Evolutionary conservation across 2,329 filamentous ascomycete species (phyloP), one percentile per base, ranked within the genome.

Genomic region (Laburnicola sp.): DNA sequence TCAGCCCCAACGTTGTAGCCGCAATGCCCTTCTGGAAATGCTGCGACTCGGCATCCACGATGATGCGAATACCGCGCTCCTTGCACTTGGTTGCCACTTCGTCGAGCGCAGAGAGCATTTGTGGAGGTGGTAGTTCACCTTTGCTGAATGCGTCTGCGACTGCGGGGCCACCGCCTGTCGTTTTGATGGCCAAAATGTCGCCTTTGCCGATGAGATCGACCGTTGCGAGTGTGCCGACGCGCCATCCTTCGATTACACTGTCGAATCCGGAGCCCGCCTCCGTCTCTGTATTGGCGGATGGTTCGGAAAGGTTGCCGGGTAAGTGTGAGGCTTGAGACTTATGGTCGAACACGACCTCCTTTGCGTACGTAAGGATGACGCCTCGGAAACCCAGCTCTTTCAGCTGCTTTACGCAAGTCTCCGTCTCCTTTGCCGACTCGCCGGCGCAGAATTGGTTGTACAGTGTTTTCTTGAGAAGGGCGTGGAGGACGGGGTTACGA

Each of bases 381-480:
- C 91, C 92, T 21, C 82, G 83, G 68, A 90, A 96, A 1, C 92
- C 92, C 30, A 79, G 72, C 71, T 90, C 89, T 10, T 96, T 79
- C 3, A 80, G 75, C 2, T 79, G 67, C 32, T 91, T 82, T 0
- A 87, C 91, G 26, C 66, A 70, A 34, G 71, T 74, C 43, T 77
- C 77, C 3, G 95, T 87, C 71, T 96, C 88, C 2, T 69, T 59
- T 1, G 81, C 78, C 38, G 83, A 88, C 70, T 91, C 88, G 35
- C 92, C 92, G 0, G 90, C 90, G 71, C 92, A 96, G 70, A 96
- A 96, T 65, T 96, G 92, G 35, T 86, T 85, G 73, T 96, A 96
- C 61, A 96, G 89, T 0, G 89, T 94, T 66, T 86, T 82, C 68
- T 91, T 90, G 46, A 96, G 76, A 36, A 91, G 68, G 47, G 78